Conservation (phyloP, 2,329 filamentous ascomycete genomes). For the Dothideomycetes sp. region DNA sequence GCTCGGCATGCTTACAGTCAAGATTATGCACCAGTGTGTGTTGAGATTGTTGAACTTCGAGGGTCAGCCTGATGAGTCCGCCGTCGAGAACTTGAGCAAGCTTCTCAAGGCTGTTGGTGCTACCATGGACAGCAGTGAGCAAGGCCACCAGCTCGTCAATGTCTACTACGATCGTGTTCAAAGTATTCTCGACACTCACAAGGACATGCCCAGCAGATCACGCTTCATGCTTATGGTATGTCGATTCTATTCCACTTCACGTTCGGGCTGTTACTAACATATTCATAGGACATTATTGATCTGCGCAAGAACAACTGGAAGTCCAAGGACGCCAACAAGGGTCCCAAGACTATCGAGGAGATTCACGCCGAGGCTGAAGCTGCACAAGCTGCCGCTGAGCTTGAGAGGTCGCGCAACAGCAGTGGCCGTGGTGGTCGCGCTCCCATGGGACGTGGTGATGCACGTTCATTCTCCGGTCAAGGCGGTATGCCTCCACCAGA, state of each 20-base stretch:
- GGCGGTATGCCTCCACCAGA: slow-evolving; percentile 59
- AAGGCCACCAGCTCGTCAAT: slow-evolving; percentile 79
- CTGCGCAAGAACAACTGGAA: slow-evolving; percentile 68
- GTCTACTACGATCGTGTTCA: slow-evolving; percentile 88
- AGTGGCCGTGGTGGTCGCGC: slow-evolving; percentile 61
- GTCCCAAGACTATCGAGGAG: slow-evolving; percentile 91
- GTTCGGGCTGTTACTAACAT: neutral
- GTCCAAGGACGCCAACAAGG: slow-evolving; percentile 91
- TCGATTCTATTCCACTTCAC: neutral
- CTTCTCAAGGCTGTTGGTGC: slow-evolving; percentile 83
- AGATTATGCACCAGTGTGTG: slow-evolving; percentile 99
- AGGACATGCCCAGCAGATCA: slow-evolving; percentile 70
- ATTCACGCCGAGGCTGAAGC: slow-evolving; percentile 75
- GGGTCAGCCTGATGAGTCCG: slow-evolving; percentile 84
- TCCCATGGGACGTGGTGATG: slow-evolving; percentile 73
- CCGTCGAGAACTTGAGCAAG: slow-evolving; percentile 92
- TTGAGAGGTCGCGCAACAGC: slow-evolving; percentile 47
- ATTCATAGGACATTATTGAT: slow-evolving; percentile 64
- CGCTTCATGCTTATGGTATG: slow-evolving; percentile 84
- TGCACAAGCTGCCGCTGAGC: slow-evolving; percentile 72
- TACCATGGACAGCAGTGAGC: slow-evolving; percentile 73
- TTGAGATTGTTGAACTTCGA: slow-evolving; percentile 94
- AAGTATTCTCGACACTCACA: slow-evolving; percentile 67
- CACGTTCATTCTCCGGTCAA: slow-evolving; percentile 68
- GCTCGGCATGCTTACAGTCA: slow-evolving; percentile 93